Conservation (phyloP, 352 stramenopile genomes). For the Bremia lactucae region DNA sequence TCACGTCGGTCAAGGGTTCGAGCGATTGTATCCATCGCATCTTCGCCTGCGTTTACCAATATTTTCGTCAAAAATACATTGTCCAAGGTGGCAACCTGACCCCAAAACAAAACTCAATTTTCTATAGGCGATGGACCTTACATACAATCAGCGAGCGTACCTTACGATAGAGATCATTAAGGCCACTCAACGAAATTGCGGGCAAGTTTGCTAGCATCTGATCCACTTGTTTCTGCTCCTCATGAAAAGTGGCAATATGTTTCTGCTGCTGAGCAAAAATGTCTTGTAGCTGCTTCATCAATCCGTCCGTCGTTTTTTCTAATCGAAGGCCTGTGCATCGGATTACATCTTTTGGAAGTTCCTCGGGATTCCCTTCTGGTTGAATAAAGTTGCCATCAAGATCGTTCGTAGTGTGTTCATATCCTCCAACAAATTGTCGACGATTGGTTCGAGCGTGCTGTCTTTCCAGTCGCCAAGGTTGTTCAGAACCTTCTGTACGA, state of each 20-base stretch:
- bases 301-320: slow-evolving; percentile 16
- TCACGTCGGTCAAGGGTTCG: slow-evolving; percentile 25
- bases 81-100: slow-evolving; percentile 27
- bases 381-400: slow-evolving; percentile 70
- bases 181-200: slow-evolving; percentile 14
- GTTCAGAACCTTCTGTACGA: background rate
- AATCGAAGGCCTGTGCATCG: slow-evolving; percentile 41
- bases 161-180: slow-evolving; percentile 22
- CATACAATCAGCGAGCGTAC: slow-evolving; percentile 8
- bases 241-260: slow-evolving; percentile 24
- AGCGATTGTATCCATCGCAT: slow-evolving; percentile 63
- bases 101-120: slow-evolving; percentile 1
- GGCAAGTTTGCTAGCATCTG: slow-evolving; percentile 13
- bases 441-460: slow-evolving; percentile 18
- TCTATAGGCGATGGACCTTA: background rate
- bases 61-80: slow-evolving; percentile 31
- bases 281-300: slow-evolving; percentile 34
- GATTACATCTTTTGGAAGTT: slow-evolving; percentile 67
- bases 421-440: slow-evolving; percentile 58
- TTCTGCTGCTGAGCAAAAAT: slow-evolving; percentile 16
- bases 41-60: slow-evolving; percentile 51
- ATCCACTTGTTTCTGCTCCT: slow-evolving; percentile 14
- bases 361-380: slow-evolving; percentile 62
- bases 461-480: slow-evolving; percentile 1
- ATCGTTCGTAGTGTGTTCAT: slow-evolving; percentile 43